Evolutionary conservation across 2,329 filamentous ascomycete species (phyloP).

Genomic region (Pezicula radicicola): DNA sequence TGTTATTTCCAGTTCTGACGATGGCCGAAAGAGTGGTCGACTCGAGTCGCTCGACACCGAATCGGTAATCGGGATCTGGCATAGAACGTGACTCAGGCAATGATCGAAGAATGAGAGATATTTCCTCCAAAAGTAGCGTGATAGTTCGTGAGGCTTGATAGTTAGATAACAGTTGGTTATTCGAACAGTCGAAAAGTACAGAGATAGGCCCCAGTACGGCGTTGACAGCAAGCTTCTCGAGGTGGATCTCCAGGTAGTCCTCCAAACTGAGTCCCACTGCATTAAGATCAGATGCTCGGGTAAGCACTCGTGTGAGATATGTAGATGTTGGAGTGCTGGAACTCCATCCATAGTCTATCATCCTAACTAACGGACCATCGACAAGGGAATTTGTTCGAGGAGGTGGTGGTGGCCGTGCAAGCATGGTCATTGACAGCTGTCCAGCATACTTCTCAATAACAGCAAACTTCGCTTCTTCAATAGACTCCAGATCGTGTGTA

Average conservation of each 20-base stretch:
- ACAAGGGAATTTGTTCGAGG: not conserved
- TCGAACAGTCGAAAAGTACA: conserved; percentile 72
- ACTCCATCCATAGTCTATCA: conserved; percentile 29
- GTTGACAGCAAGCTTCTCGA: conserved; percentile 75
- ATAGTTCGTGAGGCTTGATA: conserved; percentile 62
- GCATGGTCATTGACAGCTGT: conserved; percentile 31
- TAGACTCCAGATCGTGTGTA: conserved; percentile 34
- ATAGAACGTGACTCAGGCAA: conserved; percentile 69
- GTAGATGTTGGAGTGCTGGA: conserved; percentile 36
- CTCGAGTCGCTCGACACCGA: conserved; percentile 58
- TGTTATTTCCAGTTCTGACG: conserved; percentile 49
- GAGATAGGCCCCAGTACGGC: conserved; percentile 79
- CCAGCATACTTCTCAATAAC: conserved; percentile 34
- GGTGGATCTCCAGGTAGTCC: conserved; percentile 68
- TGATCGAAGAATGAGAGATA: conserved; percentile 64
- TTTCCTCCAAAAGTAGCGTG: conserved; percentile 70
- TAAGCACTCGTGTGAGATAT: conserved; percentile 64
- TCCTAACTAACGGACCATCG: conserved; percentile 7
- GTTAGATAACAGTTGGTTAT: conserved; percentile 69
- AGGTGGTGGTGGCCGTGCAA: conserved; percentile 5
- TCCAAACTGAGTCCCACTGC: conserved; percentile 55
- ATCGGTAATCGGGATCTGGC: conserved; percentile 53
- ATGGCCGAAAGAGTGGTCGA: conserved; percentile 54
- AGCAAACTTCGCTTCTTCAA: conserved; percentile 33
- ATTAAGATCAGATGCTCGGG: conserved; percentile 58